Percentiles rank a stretch among this genome's conserved stretches.
These are phyloP conservation scores for Mycena indigotica DNA, from an alignment of 768 basidiomycete genomes.

Conservation along the genomic window DNA sequence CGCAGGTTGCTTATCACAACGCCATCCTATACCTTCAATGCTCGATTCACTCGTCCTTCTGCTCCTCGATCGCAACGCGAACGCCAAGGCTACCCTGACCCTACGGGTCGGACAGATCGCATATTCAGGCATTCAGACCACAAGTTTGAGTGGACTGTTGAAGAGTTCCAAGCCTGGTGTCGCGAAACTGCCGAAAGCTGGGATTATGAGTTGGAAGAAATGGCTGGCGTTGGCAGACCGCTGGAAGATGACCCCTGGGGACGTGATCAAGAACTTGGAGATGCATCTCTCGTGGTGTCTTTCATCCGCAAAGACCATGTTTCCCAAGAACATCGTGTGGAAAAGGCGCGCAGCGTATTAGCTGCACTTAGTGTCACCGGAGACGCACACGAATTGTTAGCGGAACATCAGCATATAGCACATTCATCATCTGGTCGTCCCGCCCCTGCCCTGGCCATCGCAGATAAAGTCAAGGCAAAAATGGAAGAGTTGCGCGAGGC, in stretches of 20 bases:
- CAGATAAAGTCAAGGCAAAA: conserved; percentile 45
- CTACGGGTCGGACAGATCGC: conserved; percentile 72
- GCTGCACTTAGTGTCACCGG: conserved; percentile 26
- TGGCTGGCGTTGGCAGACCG: conserved; percentile 57
- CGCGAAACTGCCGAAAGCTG: conserved; percentile 55
- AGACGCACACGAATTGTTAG: conserved; percentile 49
- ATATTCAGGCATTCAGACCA: conserved; percentile 83
- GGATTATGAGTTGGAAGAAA: conserved; percentile 69
- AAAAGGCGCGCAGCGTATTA: conserved; percentile 38
- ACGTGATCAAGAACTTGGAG: conserved; percentile 63
- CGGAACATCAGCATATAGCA: conserved; percentile 50
- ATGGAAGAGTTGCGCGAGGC: conserved; percentile 58
- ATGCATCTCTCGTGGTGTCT: conserved; percentile 66
- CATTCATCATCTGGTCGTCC: conserved; percentile 52
- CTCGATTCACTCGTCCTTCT: conserved; percentile 64
- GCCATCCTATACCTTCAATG: conserved; percentile 83
- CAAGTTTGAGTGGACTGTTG: conserved; percentile 85
- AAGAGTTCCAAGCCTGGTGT: conserved; percentile 75
- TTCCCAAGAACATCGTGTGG: conserved; percentile 36
- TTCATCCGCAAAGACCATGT: conserved; percentile 46
- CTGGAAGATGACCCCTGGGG: conserved; percentile 69
- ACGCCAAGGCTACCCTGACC: conserved; percentile 63
- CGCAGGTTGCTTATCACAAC: conserved; percentile 77
- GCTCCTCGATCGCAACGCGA: conserved; percentile 39
- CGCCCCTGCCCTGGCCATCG: conserved; percentile 48